Evolutionary conservation across 2,329 filamentous ascomycete genomes (phyloP).

Genomic region (Calonectria pauciramosa): DNA sequence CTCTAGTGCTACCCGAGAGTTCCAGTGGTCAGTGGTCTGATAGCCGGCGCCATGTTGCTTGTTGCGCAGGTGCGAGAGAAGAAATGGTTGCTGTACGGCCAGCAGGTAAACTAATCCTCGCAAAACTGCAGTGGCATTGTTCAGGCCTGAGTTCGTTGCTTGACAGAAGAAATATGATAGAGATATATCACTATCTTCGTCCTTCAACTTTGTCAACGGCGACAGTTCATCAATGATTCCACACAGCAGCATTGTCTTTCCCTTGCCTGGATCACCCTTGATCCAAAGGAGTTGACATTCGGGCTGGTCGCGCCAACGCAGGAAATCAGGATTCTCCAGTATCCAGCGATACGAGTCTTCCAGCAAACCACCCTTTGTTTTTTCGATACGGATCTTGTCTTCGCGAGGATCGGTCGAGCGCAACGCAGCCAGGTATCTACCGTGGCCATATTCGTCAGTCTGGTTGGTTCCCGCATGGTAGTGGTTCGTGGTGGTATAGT

Average conservation of each 20-base stretch:
- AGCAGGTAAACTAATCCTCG: neutral
- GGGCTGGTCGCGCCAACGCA: too few species aligned
- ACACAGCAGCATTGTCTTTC: neutral
- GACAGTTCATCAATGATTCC: neutral
- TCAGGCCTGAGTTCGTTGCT: neutral
- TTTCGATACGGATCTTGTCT: too few species aligned
- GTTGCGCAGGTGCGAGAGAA: neutral
- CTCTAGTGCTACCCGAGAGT: neutral
- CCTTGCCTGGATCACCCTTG: neutral
- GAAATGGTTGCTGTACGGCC: neutral
- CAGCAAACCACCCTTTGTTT: too few species aligned
- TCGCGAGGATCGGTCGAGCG: too few species aligned
- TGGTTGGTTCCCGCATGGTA: too few species aligned
- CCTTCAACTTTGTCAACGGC: neutral
- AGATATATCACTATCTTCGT: neutral
- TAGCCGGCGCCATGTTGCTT: neutral
- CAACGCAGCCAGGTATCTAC: too few species aligned
- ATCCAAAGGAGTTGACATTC: neutral
- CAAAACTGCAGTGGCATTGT: neutral
- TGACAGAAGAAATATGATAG: neutral
- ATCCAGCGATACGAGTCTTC: too few species aligned
- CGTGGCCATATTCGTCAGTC: too few species aligned
- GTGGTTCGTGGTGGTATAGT: too few species aligned
- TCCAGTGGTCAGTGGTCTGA: neutral
- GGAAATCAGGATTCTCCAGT: too few species aligned